Base-by-base conservation (phyloP, 495 filamentous ascomycete species). In the Talaromyces wortmannii region DNA sequence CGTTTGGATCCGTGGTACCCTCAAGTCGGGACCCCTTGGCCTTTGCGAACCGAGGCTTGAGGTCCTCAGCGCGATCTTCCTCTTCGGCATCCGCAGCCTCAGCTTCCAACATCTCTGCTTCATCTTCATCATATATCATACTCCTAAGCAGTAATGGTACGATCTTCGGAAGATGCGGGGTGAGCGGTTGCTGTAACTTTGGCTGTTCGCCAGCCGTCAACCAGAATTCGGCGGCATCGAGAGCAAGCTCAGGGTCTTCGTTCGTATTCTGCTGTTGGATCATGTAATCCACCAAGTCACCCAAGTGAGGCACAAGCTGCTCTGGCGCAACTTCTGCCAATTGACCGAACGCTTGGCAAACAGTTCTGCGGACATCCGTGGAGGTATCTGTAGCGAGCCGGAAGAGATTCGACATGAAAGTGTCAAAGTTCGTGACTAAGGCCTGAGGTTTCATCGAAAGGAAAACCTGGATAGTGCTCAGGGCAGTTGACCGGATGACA, bases 151-250 rank as follows among this genome's bases (percentile, higher is more conserved):
- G 71, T 13, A 97, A 87, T 0, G 94, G 92, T 15, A 99, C 84
- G 48, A 99, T 90, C 66, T 90, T 89, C 53, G 79, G 70, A 57
- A 99, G 82, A 64, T 87, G 88, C 1, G 89, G 91, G 6, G 77
- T 84, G 16, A 99, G 69, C 0, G 81, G 76, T 42, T 81, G 78
- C 67, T 88, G 88, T 48, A 99, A 68, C 48, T 83, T 79, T 36
- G 86, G 78, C 64, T 96, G 90, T 67, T 96, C 95, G 30, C 92
- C 92, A 31, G 96, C 84, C 49, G 88, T 88, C 48, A 99, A 82
- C 91, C 92, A 99, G 65, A 99, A 99, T 69, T 97, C 94, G 7
- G 95, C 92, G 13, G 94, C 94, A 67, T 97, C 94, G 36, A 94
- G 83, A 44, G 92, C 90, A 48, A 97, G 79, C 49, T 97, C 94